Conservation (phyloP, 768 basidiomycete species). For the Mycena chlorophos region DNA sequence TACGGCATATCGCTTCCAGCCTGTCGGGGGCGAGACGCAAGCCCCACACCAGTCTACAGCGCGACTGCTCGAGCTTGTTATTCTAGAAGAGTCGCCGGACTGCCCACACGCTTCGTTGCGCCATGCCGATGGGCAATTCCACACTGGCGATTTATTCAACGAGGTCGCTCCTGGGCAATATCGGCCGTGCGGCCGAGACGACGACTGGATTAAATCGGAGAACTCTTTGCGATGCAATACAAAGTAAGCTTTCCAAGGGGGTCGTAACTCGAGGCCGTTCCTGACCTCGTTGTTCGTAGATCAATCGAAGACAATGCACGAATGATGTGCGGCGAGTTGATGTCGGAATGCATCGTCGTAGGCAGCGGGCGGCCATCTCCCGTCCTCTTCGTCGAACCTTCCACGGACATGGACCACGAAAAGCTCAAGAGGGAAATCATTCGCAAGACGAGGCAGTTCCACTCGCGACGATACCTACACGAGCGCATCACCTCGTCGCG, state of each 20-base stretch:
- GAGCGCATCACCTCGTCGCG: constrained; percentile 49
- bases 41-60: constrained; percentile 46
- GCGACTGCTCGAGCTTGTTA: constrained; percentile 57
- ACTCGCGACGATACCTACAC: constrained; percentile 54
- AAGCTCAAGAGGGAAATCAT: constrained; percentile 52
- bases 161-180: constrained; percentile 52
- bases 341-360: constrained; percentile 56
- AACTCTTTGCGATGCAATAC: constrained; percentile 69
- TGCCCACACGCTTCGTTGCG: constrained; percentile 58
- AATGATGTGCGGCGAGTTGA: constrained; percentile 46
- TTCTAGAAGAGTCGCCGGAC: constrained; percentile 55
- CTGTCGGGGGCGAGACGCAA: constrained; percentile 36
- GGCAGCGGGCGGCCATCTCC: constrained; percentile 58
- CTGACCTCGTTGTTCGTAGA: constrained; percentile 28
- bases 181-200: constrained; percentile 59
- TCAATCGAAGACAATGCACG: constrained; percentile 61
- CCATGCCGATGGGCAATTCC: constrained; percentile 58
- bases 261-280: constrained; percentile 10
- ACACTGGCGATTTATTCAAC: constrained; percentile 69
- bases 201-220: constrained; percentile 76
- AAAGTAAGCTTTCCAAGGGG: constrained; percentile 43
- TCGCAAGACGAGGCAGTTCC: constrained; percentile 51
- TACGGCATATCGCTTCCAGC: constrained; percentile 49
- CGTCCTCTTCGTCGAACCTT: constrained; percentile 53
- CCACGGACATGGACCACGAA: constrained; percentile 36